Evolutionary conservation across 164 flowering plant species (phyloP), one percentile per base, ranked within the genome.

Genomic region (Magnolia changhungtana): DNA sequence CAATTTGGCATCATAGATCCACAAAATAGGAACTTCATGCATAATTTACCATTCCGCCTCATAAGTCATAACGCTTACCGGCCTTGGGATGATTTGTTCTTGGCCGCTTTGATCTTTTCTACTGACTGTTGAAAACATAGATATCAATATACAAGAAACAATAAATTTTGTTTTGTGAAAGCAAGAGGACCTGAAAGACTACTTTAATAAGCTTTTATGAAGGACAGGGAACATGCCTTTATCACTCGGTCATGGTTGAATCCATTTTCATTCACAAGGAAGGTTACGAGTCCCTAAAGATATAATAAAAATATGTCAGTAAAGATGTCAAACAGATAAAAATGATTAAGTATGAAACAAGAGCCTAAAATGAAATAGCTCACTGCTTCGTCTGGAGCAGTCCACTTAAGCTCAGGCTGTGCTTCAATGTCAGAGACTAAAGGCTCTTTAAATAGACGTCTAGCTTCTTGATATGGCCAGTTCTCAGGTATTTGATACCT

Each of bases 21-120:
- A 63, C 27, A 63, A 49, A 50, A 61, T n/a, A 70, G 55, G 8
- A 24, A 67, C 1, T 11, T 45, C 4, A 5, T 37, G 31, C 29
- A 63, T 2, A 63, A 67, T 7, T 73, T 31, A 73, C 31, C 67
- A 69, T 68, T 37, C 51, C 11, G 58, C 50, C 63, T 11, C 18
- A 51, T 45, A 29, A 29, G 59, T 11, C 18, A 51, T 45, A 29
- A 29, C 9, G 77, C 87, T 80, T 81, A 96, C 99, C 96, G 84
- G 81, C 95, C 97, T 83, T 96, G 98, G 52, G 96, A 82, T 55
- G 94, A 86, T 85, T 96, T 96, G 83, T 84, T 87, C 85, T 91
- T 93, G 61, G 98, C 97, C 21, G 93, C 90, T 86, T 94, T 93
- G 67, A 96, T 96, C 81, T 93, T 96, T 79, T 94, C 98, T 73